Evolutionary conservation across 768 basidiomycete genomes (phyloP).

Genomic region (Trametes gibbosa): DNA sequence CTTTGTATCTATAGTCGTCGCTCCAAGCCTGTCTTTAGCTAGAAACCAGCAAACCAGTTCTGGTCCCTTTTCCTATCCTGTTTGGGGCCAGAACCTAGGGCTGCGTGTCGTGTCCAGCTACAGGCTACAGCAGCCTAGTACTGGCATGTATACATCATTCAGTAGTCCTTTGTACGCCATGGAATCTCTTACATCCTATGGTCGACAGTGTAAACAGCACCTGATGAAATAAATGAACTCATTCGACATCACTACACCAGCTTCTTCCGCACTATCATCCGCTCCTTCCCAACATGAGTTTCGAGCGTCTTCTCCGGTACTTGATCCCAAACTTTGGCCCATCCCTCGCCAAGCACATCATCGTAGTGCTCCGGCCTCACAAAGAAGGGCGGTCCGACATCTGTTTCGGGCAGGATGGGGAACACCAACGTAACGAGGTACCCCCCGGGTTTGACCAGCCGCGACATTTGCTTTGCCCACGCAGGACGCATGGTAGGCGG

Average conservation of each 20-base stretch:
- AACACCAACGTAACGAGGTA: slow-evolving; percentile 58
- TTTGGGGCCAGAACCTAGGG: too few species aligned
- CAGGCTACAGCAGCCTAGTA: too few species aligned
- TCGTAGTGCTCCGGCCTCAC: slow-evolving; percentile 57
- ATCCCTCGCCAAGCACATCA: slow-evolving; percentile 45
- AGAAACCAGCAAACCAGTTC: too few species aligned
- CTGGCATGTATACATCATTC: too few species aligned
- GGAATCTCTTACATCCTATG: too few species aligned
- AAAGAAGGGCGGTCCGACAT: slow-evolving; percentile 61
- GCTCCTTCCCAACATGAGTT: slow-evolving; percentile 47
- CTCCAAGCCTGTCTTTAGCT: too few species aligned
- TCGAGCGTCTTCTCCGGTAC: slow-evolving; percentile 42
- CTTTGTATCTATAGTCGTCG: too few species aligned
- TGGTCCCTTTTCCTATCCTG: too few species aligned
- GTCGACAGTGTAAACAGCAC: too few species aligned
- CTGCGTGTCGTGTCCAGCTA: too few species aligned
- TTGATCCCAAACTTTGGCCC: slow-evolving; percentile 54
- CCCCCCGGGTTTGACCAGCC: slow-evolving; percentile 58
- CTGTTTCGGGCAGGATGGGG: slow-evolving; percentile 44
- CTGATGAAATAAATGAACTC: too few species aligned
- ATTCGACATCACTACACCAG: background rate
- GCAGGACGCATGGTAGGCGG: slow-evolving; percentile 48
- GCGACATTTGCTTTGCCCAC: slow-evolving; percentile 59
- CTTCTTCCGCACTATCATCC: slow-evolving; percentile 53
- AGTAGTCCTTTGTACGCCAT: too few species aligned